Evolutionary conservation across 192 early-diverging fungal species (phyloP).

Genomic region (Coemansia sp.): DNA sequence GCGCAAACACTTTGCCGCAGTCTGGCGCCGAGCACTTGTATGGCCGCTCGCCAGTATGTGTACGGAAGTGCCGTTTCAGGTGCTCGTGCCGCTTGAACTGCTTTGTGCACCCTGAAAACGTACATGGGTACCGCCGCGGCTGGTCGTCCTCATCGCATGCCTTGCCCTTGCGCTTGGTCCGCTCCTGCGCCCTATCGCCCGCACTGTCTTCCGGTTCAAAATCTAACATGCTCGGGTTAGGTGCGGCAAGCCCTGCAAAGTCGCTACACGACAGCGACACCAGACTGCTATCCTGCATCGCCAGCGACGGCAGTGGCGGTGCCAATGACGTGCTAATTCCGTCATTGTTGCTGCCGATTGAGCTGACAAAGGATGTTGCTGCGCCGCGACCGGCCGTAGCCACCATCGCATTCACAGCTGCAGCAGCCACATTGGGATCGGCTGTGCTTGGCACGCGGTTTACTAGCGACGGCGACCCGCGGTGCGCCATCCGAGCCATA

Average conservation of each 20-base stretch:
- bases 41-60: conserved; percentile 76
- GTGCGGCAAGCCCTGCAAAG: not conserved
- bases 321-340: not conserved
- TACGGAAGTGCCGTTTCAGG: conserved; percentile 71
- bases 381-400: conserved; percentile 3
- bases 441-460: conserved; percentile 50
- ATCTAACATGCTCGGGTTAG: not conserved
- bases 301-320: not conserved
- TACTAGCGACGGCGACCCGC: conserved; percentile 35
- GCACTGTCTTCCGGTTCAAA: not conserved
- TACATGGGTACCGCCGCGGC: conserved; percentile 37
- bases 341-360: not conserved
- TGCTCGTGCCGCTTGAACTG: conserved; percentile 75
- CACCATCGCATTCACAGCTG: conserved; percentile 37
- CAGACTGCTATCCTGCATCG: not conserved
- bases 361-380: not conserved
- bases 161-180: conserved; percentile 1
- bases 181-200: not conserved
- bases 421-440: conserved; percentile 46
- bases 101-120: conserved; percentile 59
- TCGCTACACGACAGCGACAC: not conserved
- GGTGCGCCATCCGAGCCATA: conserved; percentile 47
- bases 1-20: conserved; percentile 73
- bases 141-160: conserved; percentile 18
- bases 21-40: conserved; percentile 65